Evolutionary conservation across 2,329 filamentous ascomycete genomes (phyloP).

Genomic region (Acephala macrosclerotiorum): DNA sequence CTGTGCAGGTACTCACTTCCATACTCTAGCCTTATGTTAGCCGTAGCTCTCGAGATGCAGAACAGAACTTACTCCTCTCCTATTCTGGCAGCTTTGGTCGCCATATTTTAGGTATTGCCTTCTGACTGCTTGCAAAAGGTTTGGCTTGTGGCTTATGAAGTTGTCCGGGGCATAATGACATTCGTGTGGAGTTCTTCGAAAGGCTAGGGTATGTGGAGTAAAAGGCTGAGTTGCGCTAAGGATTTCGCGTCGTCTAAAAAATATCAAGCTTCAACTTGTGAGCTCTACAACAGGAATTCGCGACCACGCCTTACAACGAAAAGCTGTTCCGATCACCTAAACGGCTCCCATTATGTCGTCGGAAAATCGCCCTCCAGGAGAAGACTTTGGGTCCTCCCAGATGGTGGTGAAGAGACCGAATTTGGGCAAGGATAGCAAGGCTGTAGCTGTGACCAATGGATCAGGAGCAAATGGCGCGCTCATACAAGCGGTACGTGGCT

Average conservation of each 20-base stretch:
- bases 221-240: conserved; percentile 4
- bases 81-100: conserved; percentile 71
- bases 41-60: conserved; percentile 8
- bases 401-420: conserved; percentile 92
- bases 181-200: conserved; percentile 1
- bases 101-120: conserved; percentile 36
- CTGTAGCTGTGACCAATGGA: conserved; percentile 64
- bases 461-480: conserved; percentile 66
- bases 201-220: conserved; percentile 3
- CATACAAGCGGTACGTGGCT: conserved; percentile 67
- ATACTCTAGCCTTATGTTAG: conserved; percentile 44
- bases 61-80: conserved; percentile 72
- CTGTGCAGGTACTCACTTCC: conserved; percentile 45
- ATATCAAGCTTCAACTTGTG: conserved; percentile 13
- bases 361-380: conserved; percentile 90
- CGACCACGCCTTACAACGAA: conserved; percentile 4
- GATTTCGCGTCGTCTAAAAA: background rate
- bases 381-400: conserved; percentile 80
- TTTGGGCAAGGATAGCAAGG: conserved; percentile 55
- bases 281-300: conserved; percentile 5
- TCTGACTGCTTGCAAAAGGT: too few species aligned
- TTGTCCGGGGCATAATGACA: conserved; percentile 5
- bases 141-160: background rate
- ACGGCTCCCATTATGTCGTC: conserved; percentile 70
- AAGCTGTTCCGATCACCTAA: background rate